Percentiles rank a stretch among this genome's conserved stretches.
phyloP scores from a whole-genome alignment of 352 stramenopile species.

The Aphanomyces astaci region DNA sequence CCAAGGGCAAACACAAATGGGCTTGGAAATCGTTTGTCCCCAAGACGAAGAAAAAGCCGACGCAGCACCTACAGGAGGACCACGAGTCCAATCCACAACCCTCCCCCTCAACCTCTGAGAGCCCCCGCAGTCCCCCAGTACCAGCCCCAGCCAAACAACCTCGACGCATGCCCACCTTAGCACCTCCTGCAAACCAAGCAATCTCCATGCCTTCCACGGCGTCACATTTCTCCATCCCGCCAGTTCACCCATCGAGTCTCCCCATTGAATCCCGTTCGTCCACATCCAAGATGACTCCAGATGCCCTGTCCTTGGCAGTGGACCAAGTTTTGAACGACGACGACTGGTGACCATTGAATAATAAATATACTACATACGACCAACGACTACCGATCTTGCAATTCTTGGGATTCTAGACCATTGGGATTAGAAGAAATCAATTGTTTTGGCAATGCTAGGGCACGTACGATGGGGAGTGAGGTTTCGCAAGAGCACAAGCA shows the following conservation, averaged over 20 bases:
- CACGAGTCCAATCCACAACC: background rate
- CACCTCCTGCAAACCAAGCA: background rate
- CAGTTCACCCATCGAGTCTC: background rate
- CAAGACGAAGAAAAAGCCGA: conserved; percentile 3
- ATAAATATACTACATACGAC: background rate
- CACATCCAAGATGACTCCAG: background rate
- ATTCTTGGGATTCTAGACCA: conserved; percentile 14
- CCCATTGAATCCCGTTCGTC: background rate
- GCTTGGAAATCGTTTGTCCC: conserved; percentile 19
- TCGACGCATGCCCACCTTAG: too few relatives aligned
- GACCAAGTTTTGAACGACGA: conserved; percentile 18
- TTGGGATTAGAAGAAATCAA: too few relatives aligned
- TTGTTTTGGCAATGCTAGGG: too few relatives aligned
- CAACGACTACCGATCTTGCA: conserved; percentile 13
- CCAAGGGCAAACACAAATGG: conserved; percentile 11
- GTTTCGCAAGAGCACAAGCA: background rate
- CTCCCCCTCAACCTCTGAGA: background rate
- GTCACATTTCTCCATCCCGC: too few relatives aligned
- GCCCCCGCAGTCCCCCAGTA: background rate
- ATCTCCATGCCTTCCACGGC: too few relatives aligned
- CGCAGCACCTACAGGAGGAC: background rate
- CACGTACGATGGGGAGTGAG: background rate
- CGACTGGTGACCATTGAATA: conserved; percentile 3
- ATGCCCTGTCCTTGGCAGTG: background rate
- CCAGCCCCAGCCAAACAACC: too few relatives aligned